These are phyloP conservation scores for Hypoxylon sp. DNA, from an alignment of 2,329 filamentous ascomycete genomes.

Conservation along the genomic window DNA sequence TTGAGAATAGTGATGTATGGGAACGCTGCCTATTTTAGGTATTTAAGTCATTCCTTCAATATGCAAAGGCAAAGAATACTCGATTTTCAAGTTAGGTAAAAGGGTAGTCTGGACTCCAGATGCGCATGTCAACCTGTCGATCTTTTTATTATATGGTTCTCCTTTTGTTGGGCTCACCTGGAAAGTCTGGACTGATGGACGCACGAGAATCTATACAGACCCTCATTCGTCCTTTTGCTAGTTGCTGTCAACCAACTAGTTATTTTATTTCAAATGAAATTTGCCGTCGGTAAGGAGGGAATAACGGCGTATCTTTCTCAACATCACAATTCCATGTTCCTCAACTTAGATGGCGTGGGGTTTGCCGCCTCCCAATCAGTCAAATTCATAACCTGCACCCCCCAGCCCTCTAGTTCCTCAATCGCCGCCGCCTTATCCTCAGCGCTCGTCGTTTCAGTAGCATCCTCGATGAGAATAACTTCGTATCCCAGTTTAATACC, in stretches of 20 bases:
- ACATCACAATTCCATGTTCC: constrained; percentile 21
- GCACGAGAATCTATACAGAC: too few relatives aligned
- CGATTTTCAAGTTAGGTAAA: not conserved
- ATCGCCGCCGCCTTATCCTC: constrained; percentile 40
- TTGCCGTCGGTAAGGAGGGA: too few relatives aligned
- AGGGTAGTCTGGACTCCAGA: not conserved
- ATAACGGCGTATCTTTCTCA: not conserved
- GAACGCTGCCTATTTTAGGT: not conserved
- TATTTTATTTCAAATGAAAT: too few relatives aligned
- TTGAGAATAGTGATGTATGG: not conserved
- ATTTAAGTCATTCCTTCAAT: not conserved
- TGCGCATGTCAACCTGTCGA: not conserved
- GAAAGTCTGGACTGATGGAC: too few relatives aligned
- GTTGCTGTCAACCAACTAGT: too few relatives aligned
- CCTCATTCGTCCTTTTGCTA: not conserved
- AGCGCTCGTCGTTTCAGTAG: constrained; percentile 35
- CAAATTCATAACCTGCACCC: constrained; percentile 36
- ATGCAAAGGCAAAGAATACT: not conserved
- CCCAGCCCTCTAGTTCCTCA: constrained; percentile 40
- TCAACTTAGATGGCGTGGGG: constrained; percentile 14
- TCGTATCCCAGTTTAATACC: constrained; percentile 43
- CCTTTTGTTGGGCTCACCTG: not conserved
- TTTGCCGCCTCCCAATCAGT: constrained; percentile 33
- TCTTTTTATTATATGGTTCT: not conserved
- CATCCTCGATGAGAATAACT: constrained; percentile 41